phyloP scores from a whole-genome alignment of 306 rosid genomes.

The Prunus dulcis region DNA sequence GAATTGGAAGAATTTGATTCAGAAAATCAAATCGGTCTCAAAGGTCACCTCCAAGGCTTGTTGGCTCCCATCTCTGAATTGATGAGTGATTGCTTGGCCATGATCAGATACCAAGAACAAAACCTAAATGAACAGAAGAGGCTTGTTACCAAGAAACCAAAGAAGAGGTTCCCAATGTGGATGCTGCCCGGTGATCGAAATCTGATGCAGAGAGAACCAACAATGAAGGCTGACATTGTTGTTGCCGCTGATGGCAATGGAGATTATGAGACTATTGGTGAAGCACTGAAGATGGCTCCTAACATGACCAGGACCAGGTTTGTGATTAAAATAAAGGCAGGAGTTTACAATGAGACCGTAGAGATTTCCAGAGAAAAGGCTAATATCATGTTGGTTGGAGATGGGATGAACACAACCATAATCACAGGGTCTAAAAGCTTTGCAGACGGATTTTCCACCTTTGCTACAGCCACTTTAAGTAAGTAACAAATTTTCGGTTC shows the following conservation, averaged over 20 bases:
- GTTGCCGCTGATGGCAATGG: constrained; percentile 8
- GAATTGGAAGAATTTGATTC: constrained; percentile 10
- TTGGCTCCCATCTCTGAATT: neutral
- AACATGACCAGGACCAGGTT: neutral
- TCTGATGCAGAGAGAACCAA: neutral
- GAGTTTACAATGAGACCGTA: neutral
- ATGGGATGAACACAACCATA: constrained; percentile 3
- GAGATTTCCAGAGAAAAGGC: neutral
- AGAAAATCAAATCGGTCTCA: neutral
- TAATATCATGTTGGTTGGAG: constrained; percentile 9
- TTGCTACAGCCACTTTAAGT: constrained; percentile 4
- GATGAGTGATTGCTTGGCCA: constrained; percentile 1
- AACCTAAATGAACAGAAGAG: neutral
- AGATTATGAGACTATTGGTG: neutral
- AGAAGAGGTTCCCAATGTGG: constrained; percentile 2
- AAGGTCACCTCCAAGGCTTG: neutral
- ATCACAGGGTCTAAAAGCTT: constrained; percentile 3
- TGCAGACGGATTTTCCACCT: constrained; percentile 3
- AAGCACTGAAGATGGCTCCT: constrained; percentile 7
- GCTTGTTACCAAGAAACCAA: neutral
- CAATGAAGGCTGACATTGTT: neutral
- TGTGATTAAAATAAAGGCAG: neutral
- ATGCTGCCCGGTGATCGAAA: neutral
- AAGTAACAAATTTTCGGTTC: neutral
- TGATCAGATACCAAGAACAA: neutral